A percentile compares a stretch with the other conserved stretches of the same genome.
Evolutionary conservation across 2,329 filamentous ascomycete species (phyloP).

Genomic region (Alternaria panax): DNA sequence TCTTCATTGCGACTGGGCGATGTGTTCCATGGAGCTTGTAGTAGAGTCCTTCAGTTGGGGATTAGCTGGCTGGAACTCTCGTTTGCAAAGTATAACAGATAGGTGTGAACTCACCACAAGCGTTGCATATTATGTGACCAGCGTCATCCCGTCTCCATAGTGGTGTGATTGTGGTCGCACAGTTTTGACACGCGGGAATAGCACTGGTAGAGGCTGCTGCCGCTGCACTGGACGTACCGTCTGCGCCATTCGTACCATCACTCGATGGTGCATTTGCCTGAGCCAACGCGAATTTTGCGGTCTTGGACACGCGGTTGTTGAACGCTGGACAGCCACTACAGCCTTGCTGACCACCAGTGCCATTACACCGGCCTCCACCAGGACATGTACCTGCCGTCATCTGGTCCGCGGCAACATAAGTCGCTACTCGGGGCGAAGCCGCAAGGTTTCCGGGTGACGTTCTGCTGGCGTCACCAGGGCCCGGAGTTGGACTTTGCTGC

Average conservation of each 20-base stretch:
- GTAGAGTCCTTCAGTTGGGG: slow-evolving; percentile 74
- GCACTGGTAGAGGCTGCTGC: slow-evolving; percentile 55
- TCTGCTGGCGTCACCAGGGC: slow-evolving; percentile 49
- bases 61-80: slow-evolving; percentile 20
- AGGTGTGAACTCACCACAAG: slow-evolving; percentile 76
- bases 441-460: slow-evolving; percentile 50
- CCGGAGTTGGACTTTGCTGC: slow-evolving; percentile 52
- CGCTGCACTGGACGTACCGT: slow-evolving; percentile 31
- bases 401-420: slow-evolving; percentile 79
- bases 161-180: slow-evolving; percentile 93
- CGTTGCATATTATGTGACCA: slow-evolving; percentile 97
- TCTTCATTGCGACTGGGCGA: slow-evolving; percentile 97
- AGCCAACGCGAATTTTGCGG: slow-evolving; percentile 71
- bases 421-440: slow-evolving; percentile 60
- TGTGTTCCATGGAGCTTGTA: slow-evolving; percentile 95
- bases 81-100: fast-evolving
- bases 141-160: slow-evolving; percentile 93
- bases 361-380: slow-evolving; percentile 93
- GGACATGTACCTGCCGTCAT: slow-evolving; percentile 87
- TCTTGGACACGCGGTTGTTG: slow-evolving; percentile 95
- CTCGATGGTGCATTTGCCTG: slow-evolving; percentile 43
- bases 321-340: slow-evolving; percentile 96
- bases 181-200: slow-evolving; percentile 95
- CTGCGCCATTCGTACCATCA: slow-evolving; percentile 24
- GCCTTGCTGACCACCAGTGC: slow-evolving; percentile 91